Conservation (phyloP, 768 basidiomycete species). For the Megacollybia marginata region DNA sequence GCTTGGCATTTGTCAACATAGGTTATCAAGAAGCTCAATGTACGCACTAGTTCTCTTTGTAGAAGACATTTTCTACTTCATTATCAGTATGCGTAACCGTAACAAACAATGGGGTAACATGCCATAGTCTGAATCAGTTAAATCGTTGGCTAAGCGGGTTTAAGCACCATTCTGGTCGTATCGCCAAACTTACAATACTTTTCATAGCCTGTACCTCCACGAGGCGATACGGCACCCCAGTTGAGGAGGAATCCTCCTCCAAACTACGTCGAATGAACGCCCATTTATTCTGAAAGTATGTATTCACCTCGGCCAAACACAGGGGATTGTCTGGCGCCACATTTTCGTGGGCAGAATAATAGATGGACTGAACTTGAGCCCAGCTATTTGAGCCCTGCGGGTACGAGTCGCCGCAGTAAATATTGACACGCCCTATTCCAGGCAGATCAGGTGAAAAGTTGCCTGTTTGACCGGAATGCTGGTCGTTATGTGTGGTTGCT, state of each 20-base stretch:
- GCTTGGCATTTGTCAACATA: conserved; percentile 11
- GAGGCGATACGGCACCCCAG: conserved; percentile 31
- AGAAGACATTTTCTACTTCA: conserved; percentile 38
- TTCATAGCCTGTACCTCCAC: conserved; percentile 43
- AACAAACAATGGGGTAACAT: conserved; percentile 1
- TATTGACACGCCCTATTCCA: conserved; percentile 36
- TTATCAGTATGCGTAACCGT: neutral
- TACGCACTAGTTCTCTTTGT: conserved; percentile 44
- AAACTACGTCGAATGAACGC: conserved; percentile 23
- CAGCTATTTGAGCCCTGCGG: conserved; percentile 40
- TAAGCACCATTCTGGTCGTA: neutral
- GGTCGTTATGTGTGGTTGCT: conserved; percentile 45
- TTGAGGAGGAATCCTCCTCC: conserved; percentile 40
- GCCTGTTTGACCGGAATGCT: conserved; percentile 38
- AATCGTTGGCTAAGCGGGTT: conserved; percentile 23
- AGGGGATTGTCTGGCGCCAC: conserved; percentile 40
- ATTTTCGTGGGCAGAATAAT: conserved; percentile 35
- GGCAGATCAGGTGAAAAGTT: conserved; percentile 43
- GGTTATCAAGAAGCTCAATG: neutral
- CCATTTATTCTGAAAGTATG: neutral
- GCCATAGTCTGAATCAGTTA: conserved; percentile 39
- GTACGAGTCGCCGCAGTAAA: conserved; percentile 50
- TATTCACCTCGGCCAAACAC: conserved; percentile 38
- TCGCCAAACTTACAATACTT: conserved; percentile 30
- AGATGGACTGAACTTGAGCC: conserved; percentile 43